Conservation (phyloP, 805 yeast genomes). For the Scheffersomyces coipomensis region DNA sequence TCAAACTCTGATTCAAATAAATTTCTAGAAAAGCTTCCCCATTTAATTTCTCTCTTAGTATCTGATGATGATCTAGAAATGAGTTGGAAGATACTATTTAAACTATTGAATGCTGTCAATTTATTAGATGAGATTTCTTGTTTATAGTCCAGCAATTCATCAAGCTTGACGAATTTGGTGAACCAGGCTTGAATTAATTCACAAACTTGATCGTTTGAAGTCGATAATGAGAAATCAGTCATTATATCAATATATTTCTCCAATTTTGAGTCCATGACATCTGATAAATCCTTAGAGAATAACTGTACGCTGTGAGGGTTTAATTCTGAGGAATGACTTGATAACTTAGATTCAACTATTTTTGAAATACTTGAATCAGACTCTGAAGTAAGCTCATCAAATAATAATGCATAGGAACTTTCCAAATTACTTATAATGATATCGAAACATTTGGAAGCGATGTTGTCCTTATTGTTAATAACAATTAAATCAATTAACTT, state of each 20-base stretch:
- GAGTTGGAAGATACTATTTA: conserved; percentile 3
- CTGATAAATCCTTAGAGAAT: conserved; percentile 19
- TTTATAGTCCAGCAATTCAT: conserved; percentile 2
- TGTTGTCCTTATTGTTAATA: not conserved
- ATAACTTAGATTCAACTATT: conserved; percentile 4
- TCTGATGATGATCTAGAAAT: not conserved
- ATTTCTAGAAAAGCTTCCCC: conserved; percentile 17
- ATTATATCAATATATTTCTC: conserved; percentile 22
- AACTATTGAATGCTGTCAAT: conserved; percentile 1
- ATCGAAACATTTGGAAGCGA: not conserved
- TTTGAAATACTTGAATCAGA: not conserved
- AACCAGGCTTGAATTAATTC: conserved; percentile 15
- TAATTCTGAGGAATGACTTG: conserved; percentile 2
- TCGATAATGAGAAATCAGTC: conserved; percentile 2
- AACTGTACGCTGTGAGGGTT: conserved; percentile 4
- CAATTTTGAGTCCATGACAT: conserved; percentile 26
- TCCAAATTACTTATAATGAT: not conserved
- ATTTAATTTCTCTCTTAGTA: conserved; percentile 1
- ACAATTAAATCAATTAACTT: conserved; percentile 9
- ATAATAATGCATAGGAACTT: not conserved
- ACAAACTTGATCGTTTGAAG: not conserved
- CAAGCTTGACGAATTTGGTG: conserved; percentile 6
- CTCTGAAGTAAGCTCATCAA: not conserved
- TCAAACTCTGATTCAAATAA: conserved; percentile 12
- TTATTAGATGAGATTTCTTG: conserved; percentile 1